Conservation (phyloP, 192 early-diverging fungal genomes). For the Piromyces sp. region DNA sequence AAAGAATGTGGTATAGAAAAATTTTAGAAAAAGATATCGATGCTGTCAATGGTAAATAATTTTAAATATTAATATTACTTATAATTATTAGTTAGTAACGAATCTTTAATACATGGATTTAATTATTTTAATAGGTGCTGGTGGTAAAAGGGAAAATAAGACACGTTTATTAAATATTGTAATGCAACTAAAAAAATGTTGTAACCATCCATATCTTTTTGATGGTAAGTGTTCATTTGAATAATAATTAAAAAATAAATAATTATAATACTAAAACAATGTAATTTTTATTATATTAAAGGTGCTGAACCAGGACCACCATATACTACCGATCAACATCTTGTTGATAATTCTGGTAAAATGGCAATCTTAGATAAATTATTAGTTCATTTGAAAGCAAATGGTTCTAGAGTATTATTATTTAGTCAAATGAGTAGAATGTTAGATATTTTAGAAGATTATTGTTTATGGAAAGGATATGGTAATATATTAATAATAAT, state of each 20-base stretch:
- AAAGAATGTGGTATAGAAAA: conserved; percentile 86
- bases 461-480: conserved; percentile 77
- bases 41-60: conserved; percentile 84
- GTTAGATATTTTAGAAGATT: conserved; percentile 95
- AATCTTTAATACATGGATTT: too few relatives aligned
- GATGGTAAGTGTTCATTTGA: too few relatives aligned
- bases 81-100: too few relatives aligned
- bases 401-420: conserved; percentile 85
- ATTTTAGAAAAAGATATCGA: conserved; percentile 93
- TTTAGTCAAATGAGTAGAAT: conserved; percentile 98
- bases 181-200: conserved; percentile 71
- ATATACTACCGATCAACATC: conserved; percentile 88
- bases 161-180: conserved; percentile 88
- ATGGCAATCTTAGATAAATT: conserved; percentile 86
- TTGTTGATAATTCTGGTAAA: conserved; percentile 86
- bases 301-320: conserved; percentile 91
- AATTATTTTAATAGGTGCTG: conserved; percentile 23
- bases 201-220: conserved; percentile 83
- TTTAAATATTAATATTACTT: too few relatives aligned
- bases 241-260: too few relatives aligned
- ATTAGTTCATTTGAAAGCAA: conserved; percentile 52
- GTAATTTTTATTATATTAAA: neutral
- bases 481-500: conserved; percentile 10
- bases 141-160: conserved; percentile 60
- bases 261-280: too few relatives aligned